phyloP scores from a whole-genome alignment of 306 rosid species.

The Lathyrus oleraceus region DNA sequence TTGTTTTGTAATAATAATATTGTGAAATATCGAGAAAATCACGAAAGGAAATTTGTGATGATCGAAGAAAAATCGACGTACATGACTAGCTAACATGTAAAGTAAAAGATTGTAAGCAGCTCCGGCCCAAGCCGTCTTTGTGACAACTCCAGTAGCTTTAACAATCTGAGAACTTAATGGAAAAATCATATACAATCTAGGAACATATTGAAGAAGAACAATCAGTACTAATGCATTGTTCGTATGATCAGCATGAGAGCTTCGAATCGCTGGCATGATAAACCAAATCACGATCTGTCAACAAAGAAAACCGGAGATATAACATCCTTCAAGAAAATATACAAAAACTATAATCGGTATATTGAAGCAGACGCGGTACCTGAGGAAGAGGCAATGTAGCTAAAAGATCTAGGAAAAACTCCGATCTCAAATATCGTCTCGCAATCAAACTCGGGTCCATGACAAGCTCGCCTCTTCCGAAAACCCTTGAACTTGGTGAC shows the following conservation, averaged over 20 bases:
- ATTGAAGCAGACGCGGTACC: slow-evolving; percentile 45
- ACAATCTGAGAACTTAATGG: slow-evolving; percentile 87
- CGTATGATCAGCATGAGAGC: slow-evolving; percentile 71
- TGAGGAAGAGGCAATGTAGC: slow-evolving; percentile 94
- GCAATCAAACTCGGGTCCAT: slow-evolving; percentile 68
- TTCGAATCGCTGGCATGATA: slow-evolving; percentile 79
- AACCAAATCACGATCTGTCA: slow-evolving; percentile 91
- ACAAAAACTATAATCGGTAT: not conserved
- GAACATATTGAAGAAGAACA: slow-evolving; percentile 81
- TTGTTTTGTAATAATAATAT: slow-evolving; percentile 8
- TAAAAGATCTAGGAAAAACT: slow-evolving; percentile 73
- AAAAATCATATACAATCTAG: slow-evolving; percentile 79
- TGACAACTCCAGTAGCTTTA: slow-evolving; percentile 84
- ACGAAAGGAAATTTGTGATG: slow-evolving; percentile 7
- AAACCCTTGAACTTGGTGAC: slow-evolving; percentile 80
- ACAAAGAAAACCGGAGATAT: slow-evolving; percentile 27
- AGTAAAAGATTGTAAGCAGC: slow-evolving; percentile 92
- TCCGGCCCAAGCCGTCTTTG: slow-evolving; percentile 98
- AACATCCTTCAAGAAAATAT: slow-evolving; percentile 4
- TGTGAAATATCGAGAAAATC: slow-evolving; percentile 5
- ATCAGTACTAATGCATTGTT: slow-evolving; percentile 75
- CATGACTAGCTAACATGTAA: slow-evolving; percentile 97
- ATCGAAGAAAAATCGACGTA: slow-evolving; percentile 39
- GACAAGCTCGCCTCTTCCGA: slow-evolving; percentile 92
- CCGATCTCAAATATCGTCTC: slow-evolving; percentile 62